Conservation (phyloP, 441 rosid species). For the Heliophila coronopifolia region DNA sequence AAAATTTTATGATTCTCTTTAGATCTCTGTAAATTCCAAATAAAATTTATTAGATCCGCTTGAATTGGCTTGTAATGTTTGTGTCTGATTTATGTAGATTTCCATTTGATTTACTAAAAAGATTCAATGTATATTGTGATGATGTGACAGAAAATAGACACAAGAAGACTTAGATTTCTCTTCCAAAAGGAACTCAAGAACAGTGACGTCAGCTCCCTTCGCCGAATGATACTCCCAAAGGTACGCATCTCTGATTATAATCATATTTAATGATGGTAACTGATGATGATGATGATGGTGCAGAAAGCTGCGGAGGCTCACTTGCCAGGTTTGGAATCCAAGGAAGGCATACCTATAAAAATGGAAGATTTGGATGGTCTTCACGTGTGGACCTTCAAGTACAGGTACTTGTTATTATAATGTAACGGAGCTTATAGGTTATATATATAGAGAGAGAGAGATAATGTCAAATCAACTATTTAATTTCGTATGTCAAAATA, state of each 20-base stretch:
- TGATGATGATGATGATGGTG: conserved; percentile 7
- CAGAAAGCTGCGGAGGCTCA: conserved; percentile 92
- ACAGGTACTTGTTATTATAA: conserved; percentile 71
- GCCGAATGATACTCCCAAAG: conserved; percentile 95
- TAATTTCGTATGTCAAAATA: not conserved
- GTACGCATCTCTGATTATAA: conserved; percentile 29
- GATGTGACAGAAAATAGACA: conserved; percentile 54
- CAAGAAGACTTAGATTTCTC: conserved; percentile 58
- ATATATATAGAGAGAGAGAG: too few species aligned
- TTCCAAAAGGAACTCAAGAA: conserved; percentile 92
- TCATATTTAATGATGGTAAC: not conserved
- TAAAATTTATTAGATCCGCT: not conserved
- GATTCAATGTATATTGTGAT: conserved; percentile 19
- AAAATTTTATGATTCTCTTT: not conserved
- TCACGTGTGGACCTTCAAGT: conserved; percentile 85
- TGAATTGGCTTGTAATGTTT: too few species aligned
- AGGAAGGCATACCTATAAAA: conserved; percentile 70
- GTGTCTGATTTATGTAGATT: too few species aligned
- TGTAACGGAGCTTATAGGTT: too few species aligned
- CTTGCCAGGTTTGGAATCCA: conserved; percentile 68
- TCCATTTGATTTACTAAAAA: not conserved
- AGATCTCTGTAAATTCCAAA: not conserved
- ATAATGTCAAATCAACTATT: not conserved
- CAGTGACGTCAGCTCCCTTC: conserved; percentile 87
- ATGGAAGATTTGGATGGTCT: conserved; percentile 82